Evolutionary conservation across 371 early-diverging fungal genomes (phyloP), one percentile per base, ranked within the genome.

Genomic region (Umbelopsis sp.): DNA sequence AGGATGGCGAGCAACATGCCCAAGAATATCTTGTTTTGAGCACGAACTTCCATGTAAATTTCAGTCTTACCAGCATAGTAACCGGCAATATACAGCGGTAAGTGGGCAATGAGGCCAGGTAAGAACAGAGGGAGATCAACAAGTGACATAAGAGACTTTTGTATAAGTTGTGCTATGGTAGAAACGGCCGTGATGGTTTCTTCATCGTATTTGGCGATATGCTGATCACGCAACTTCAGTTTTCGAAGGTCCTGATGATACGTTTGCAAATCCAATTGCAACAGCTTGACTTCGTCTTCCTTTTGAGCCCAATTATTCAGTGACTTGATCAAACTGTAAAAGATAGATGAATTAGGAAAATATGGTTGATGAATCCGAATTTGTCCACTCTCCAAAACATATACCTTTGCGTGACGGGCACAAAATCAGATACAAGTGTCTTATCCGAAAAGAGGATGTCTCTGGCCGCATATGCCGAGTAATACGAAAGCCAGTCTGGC

Each of bases 1-100:
- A 83, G 66, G 4, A 81, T 83, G 0, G 83, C 75, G 4, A 86
- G 63, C 1, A 73, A 68, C 45, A 84, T 64, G 1, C 81, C 80
- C 35, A 77, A 75, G 32, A 83, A 74, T 37, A 86, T 84, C 67
- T 87, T 87, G 73, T 81, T 80, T 63, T 87, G 88, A 16, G 88
- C 88, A 25, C 78, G 74, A 3, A 78, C 81, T 69, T 87, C 88
- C 70, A 85, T 86, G 63, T 84, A 84, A 29, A 76, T 80, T 67
- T 86, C 86, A 63, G 67, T 75, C 44, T 75, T 76, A 44, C 78
- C 88, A 16, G 81, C 82, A 68, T 71, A 69, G 69, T 80, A 81
- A 62, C 82, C 86, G 29, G 82, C 75, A 18, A 84, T 68, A 64
- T 84, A 87, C 6, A 87, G 73, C 22, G 88, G 88, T 48, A 84